These are phyloP conservation scores for Lepiota venenata DNA, from an alignment of 768 basidiomycete genomes.

Conservation along the genomic window DNA sequence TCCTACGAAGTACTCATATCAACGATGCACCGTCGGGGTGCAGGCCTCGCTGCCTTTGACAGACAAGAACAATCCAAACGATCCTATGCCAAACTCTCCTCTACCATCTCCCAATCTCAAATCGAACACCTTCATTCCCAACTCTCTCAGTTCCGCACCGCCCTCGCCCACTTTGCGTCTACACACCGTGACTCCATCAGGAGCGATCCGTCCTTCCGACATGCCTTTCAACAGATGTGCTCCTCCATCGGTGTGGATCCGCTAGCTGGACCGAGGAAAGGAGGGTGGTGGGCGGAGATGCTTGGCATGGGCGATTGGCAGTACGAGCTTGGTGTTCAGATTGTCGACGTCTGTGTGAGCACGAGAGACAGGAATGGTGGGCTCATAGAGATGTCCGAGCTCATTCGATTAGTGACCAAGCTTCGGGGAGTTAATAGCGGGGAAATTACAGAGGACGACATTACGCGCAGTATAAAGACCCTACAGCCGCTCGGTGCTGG, in stretches of 20 bases:
- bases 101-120: constrained; percentile 71
- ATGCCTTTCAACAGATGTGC: constrained; percentile 96
- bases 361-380: constrained; percentile 91
- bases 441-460: constrained; percentile 82
- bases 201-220: constrained; percentile 81
- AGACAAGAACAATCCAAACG: constrained; percentile 79
- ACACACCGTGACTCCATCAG: constrained; percentile 84
- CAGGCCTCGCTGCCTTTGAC: constrained; percentile 86
- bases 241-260: constrained; percentile 93
- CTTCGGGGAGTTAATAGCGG: constrained; percentile 67
- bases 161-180: constrained; percentile 75
- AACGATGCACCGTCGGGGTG: constrained; percentile 74
- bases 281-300: constrained; percentile 91
- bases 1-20: no score
- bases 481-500: constrained; percentile 89
- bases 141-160: constrained; percentile 78
- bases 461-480: constrained; percentile 79
- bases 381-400: constrained; percentile 83
- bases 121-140: constrained; percentile 78
- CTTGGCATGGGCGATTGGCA: constrained; percentile 92
- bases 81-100: constrained; percentile 81
- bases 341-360: constrained; percentile 88
- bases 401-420: constrained; percentile 74
- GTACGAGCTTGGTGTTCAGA: constrained; percentile 92
- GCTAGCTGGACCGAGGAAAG: constrained; percentile 78